A percentile compares a stretch with the other conserved stretches of the same genome.
phyloP scores from a whole-genome alignment of 441 rosid genomes.

The Breynia disticha region DNA sequence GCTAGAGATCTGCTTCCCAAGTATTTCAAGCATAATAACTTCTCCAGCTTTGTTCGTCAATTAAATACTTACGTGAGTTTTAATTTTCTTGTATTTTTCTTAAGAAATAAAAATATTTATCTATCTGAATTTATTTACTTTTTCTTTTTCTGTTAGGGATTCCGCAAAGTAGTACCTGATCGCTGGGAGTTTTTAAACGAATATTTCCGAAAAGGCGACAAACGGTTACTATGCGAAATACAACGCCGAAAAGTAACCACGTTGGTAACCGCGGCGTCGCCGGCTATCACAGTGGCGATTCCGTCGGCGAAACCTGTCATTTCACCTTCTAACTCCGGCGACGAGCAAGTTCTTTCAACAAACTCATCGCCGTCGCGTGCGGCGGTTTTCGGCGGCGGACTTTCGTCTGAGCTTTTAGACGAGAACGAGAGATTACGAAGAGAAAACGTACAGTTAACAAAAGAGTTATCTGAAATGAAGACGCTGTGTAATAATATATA shows the following conservation, averaged over 20 bases:
- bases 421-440: slow-evolving; percentile 79
- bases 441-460: slow-evolving; percentile 55
- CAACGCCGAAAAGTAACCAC: slow-evolving; percentile 65
- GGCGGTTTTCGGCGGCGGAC: slow-evolving; percentile 8
- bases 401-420: slow-evolving; percentile 54
- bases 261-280: slow-evolving; percentile 15
- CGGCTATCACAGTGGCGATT: slow-evolving; percentile 18
- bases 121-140: neutral
- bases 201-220: slow-evolving; percentile 66
- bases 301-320: slow-evolving; percentile 26
- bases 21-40: slow-evolving; percentile 86
- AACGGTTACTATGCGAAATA: slow-evolving; percentile 58
- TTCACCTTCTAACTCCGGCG: slow-evolving; percentile 75
- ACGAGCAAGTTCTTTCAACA: slow-evolving; percentile 62
- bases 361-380: slow-evolving; percentile 47
- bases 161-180: slow-evolving; percentile 84
- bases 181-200: slow-evolving; percentile 92
- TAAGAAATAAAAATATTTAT: neutral
- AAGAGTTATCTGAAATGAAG: slow-evolving; percentile 56
- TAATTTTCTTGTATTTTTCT: neutral
- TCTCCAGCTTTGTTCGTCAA: slow-evolving; percentile 97
- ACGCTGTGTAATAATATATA: slow-evolving; percentile 52
- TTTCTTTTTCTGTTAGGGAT: slow-evolving; percentile 34
- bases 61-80: slow-evolving; percentile 80
- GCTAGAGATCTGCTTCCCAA: slow-evolving; percentile 86